A percentile compares a stretch with the other conserved stretches of the same genome.
Evolutionary conservation across 805 yeast species (phyloP).

Genomic region (Yarrowia yakushimensis): DNA sequence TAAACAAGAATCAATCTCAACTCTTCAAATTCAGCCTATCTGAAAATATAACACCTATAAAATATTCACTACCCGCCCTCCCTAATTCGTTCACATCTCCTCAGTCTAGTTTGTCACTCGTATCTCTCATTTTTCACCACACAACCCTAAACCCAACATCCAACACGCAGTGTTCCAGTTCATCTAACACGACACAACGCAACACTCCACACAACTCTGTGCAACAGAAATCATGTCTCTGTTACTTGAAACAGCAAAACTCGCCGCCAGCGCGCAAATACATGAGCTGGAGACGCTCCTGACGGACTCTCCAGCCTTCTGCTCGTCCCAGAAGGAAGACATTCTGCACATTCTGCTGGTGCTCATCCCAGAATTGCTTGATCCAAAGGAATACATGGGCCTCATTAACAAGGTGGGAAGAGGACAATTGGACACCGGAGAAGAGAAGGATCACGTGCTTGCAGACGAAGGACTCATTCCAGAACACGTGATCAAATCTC

Average conservation of each 20-base stretch:
- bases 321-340: neutral
- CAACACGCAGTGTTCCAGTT: neutral
- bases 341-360: conserved; percentile 17
- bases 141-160: neutral
- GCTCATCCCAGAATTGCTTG: conserved; percentile 15
- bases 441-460: neutral
- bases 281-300: conserved; percentile 2
- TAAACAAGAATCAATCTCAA: no score
- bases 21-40: no score
- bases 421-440: neutral
- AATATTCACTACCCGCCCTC: no score
- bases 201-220: neutral
- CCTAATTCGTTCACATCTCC: no score
- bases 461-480: neutral
- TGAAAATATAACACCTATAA: no score
- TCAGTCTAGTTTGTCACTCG: no score
- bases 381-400: neutral
- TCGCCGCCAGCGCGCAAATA: neutral
- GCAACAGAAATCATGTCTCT: neutral
- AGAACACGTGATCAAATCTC: neutral
- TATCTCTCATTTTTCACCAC: no score
- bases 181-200: neutral
- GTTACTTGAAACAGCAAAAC: neutral
- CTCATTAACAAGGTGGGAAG: conserved; percentile 6
- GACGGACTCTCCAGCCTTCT: neutral